Evolutionary conservation across 441 rosid species (phyloP), one percentile per base, ranked within the genome.

Genomic region (Corymbia citriodora): DNA sequence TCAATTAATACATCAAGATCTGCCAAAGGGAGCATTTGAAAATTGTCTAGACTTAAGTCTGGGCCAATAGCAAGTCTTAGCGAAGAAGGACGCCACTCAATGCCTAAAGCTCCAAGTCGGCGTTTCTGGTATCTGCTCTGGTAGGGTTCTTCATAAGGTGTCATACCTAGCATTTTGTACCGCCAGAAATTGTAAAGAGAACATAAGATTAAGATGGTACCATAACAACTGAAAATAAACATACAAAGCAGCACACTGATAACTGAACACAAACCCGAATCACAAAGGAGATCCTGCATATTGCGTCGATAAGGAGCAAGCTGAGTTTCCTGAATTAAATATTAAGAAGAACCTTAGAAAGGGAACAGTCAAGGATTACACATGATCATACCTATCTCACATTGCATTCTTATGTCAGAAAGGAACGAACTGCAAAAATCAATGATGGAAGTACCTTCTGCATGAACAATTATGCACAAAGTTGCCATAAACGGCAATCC

Each of bases 241-340:
- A 88, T 87, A 89, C 87, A 29, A 90, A 88, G 53, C 88, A 70
- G 54, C 55, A 90, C 88, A 89, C 90, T 86, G 72, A 88, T 92
- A 27, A 87, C 36, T 74, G 90, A 87, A 74, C 90, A 88, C 89
- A 91, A 91, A 98, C 99, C 99, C 90, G 99, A 97, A 92, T 98
- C 99, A 89, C 99, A 98, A 88, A 98, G 99, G 87, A 96, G 96
- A 95, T 98, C 99, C 94, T 97, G 99, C 96, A 98, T 93, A 94
- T 98, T 98, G 93, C 99, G 96, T n/a, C 97, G 95, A 90, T 95
- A 97, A 33, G 99, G 96, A 90, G 92, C 92, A 91, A 96, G 96
- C 93, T 98, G 99, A 90, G 99, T 97, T 96, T 98, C 99, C 99
- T 98, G 96, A 92, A 94, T 91, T 92, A 92, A 91, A 94, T 89